Conservation (phyloP, 2,329 filamentous ascomycete species). For the Epichloe sylvatica region DNA sequence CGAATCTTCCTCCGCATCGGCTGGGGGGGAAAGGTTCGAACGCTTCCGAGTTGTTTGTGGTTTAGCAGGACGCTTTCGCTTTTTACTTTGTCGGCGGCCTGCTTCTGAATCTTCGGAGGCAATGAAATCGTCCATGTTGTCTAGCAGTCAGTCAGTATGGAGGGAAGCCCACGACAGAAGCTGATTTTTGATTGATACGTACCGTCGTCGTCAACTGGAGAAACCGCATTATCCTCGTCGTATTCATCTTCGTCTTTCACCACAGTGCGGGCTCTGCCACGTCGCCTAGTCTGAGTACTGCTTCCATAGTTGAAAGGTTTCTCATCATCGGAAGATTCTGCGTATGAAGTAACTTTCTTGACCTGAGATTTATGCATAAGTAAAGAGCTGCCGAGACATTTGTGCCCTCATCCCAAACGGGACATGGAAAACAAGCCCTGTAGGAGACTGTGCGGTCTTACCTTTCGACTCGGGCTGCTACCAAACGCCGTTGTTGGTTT, state of each 20-base stretch:
- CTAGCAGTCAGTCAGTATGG: slow-evolving; percentile 17
- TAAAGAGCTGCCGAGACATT: neutral
- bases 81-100: slow-evolving; percentile 42
- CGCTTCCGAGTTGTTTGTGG: slow-evolving; percentile 45
- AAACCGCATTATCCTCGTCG: slow-evolving; percentile 50
- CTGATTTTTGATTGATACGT: slow-evolving; percentile 3
- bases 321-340: slow-evolving; percentile 70
- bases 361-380: slow-evolving; percentile 19
- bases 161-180: neutral
- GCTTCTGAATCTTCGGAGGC: slow-evolving; percentile 77
- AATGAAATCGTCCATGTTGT: slow-evolving; percentile 77
- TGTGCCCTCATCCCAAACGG: too few relatives aligned
- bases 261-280: slow-evolving; percentile 39
- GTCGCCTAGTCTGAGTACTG: slow-evolving; percentile 24
- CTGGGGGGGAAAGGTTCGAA: slow-evolving; percentile 37
- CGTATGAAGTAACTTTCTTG: slow-evolving; percentile 58
- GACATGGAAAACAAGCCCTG: neutral
- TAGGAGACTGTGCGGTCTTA: slow-evolving; percentile 23
- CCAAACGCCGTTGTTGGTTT: slow-evolving; percentile 20
- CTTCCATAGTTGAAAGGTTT: slow-evolving; percentile 47
- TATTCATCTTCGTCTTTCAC: slow-evolving; percentile 57
- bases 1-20: slow-evolving; percentile 11
- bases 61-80: slow-evolving; percentile 57
- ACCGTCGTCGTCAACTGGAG: slow-evolving; percentile 51
- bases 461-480: slow-evolving; percentile 72